phyloP scores from a whole-genome alignment of 225 moss, liverwort and hornwort genomes.

The Marchantia paleacea region DNA sequence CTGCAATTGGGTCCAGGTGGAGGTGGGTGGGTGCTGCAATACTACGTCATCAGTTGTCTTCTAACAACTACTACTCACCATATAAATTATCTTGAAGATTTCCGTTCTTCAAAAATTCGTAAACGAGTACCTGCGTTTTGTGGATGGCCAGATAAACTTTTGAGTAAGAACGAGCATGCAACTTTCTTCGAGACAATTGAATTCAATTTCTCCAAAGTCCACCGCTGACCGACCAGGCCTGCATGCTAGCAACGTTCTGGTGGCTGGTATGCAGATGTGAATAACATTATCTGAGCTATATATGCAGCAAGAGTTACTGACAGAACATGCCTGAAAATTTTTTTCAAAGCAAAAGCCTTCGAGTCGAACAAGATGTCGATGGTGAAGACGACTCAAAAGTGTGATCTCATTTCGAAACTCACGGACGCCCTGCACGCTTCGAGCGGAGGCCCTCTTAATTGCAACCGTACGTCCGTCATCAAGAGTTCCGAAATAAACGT shows the following conservation, averaged over 20 bases:
- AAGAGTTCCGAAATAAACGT: slow-evolving; percentile 54
- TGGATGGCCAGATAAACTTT: background rate
- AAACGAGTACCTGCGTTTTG: slow-evolving; percentile 52
- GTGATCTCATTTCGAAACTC: slow-evolving; percentile 64
- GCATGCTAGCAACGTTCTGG: too few relatives aligned
- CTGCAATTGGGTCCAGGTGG: background rate
- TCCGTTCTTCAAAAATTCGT: slow-evolving; percentile 67
- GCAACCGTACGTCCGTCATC: slow-evolving; percentile 59
- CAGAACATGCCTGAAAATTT: slow-evolving; percentile 39
- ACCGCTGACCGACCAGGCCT: too few relatives aligned
- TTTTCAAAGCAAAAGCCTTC: slow-evolving; percentile 64
- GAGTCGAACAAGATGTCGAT: slow-evolving; percentile 61
- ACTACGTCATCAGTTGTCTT: background rate
- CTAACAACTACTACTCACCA: slow-evolving; percentile 22
- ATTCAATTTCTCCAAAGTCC: too few relatives aligned
- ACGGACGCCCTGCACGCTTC: slow-evolving; percentile 47
- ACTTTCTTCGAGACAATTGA: too few relatives aligned
- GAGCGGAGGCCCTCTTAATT: slow-evolving; percentile 52
- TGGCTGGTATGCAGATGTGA: too few relatives aligned
- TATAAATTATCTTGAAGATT: slow-evolving; percentile 47
- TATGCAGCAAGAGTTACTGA: too few relatives aligned
- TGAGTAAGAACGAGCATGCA: too few relatives aligned
- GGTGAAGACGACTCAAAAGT: slow-evolving; percentile 60
- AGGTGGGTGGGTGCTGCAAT: background rate
- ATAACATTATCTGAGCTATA: too few relatives aligned